Conservation (phyloP, 2,329 filamentous ascomycete species). For the Sordariomycetes sp. region DNA sequence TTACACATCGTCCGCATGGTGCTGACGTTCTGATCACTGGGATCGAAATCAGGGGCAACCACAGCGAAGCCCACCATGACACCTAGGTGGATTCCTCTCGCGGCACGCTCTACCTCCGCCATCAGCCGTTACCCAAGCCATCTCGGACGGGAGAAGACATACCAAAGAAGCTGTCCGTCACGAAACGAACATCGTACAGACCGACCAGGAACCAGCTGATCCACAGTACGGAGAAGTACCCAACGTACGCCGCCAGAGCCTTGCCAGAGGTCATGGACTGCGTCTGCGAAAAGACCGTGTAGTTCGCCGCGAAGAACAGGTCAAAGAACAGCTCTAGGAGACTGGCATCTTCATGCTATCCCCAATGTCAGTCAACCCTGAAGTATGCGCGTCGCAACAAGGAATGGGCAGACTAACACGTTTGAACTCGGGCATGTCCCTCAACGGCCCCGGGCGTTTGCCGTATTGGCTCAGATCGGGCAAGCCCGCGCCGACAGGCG, state of each 20-base stretch:
- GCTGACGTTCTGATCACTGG: constrained; percentile 22
- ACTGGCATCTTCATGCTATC: constrained; percentile 20
- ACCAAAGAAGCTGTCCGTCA: constrained; percentile 53
- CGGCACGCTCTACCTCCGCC: constrained; percentile 41
- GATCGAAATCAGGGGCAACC: constrained; percentile 39
- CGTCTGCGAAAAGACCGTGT: constrained; percentile 44
- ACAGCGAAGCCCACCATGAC: constrained; percentile 58
- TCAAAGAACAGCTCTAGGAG: constrained; percentile 28
- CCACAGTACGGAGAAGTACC: constrained; percentile 47
- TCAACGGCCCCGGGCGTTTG: no score
- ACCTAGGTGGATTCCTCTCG: constrained; percentile 50
- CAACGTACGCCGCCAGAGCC: constrained; percentile 24
- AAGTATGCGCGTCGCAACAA: neutral
- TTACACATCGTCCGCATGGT: constrained; percentile 32
- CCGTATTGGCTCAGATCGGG: no score
- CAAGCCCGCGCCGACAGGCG: neutral
- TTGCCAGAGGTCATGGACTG: constrained; percentile 19
- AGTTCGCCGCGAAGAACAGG: constrained; percentile 44
- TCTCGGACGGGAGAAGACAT: constrained; percentile 1
- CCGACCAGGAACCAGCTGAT: constrained; percentile 59
- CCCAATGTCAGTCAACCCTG: neutral
- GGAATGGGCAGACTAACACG: neutral
- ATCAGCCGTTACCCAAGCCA: no score
- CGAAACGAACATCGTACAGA: constrained; percentile 58
- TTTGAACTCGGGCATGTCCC: neutral